A percentile compares a stretch with the other conserved stretches of the same genome.
Evolutionary conservation across 2,329 filamentous ascomycete genomes (phyloP).

Genomic region (Phialemoniopsis sp.): DNA sequence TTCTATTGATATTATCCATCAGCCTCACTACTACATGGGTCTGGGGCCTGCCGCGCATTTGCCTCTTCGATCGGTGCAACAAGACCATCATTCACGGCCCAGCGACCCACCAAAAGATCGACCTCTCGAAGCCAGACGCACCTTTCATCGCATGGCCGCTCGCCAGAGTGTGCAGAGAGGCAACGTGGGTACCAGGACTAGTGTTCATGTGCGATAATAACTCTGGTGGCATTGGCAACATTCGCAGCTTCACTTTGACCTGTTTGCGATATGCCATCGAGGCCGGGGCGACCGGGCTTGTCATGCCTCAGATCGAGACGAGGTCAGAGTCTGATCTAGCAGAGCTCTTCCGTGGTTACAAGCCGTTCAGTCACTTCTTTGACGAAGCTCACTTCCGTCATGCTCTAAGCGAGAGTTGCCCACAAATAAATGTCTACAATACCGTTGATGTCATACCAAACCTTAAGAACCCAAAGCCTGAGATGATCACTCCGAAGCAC

Average conservation of each 20-base stretch:
- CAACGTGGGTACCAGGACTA: constrained; percentile 33
- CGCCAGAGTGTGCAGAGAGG: constrained; percentile 34
- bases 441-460: constrained; percentile 30
- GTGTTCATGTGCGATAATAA: constrained; percentile 47
- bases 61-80: constrained; percentile 12
- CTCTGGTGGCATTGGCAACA: constrained; percentile 45
- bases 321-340: constrained; percentile 33
- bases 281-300: constrained; percentile 38
- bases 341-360: constrained; percentile 33
- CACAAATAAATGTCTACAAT: constrained; percentile 37
- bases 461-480: constrained; percentile 23
- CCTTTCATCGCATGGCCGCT: constrained; percentile 42
- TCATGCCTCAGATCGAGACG: constrained; percentile 40
- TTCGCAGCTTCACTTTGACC: constrained; percentile 45
- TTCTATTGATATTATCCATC: constrained; percentile 14
- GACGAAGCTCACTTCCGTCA: constrained; percentile 38
- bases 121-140: constrained; percentile 30
- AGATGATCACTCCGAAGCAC: constrained; percentile 34
- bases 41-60: constrained; percentile 16
- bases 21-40: constrained; percentile 16
- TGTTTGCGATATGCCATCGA: constrained; percentile 46
- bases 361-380: constrained; percentile 41
- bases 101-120: constrained; percentile 12
- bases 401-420: constrained; percentile 30
- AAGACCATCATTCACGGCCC: background rate